Conservation (phyloP, 2,329 filamentous ascomycete species). For the Hymenoscyphus fructigenus region DNA sequence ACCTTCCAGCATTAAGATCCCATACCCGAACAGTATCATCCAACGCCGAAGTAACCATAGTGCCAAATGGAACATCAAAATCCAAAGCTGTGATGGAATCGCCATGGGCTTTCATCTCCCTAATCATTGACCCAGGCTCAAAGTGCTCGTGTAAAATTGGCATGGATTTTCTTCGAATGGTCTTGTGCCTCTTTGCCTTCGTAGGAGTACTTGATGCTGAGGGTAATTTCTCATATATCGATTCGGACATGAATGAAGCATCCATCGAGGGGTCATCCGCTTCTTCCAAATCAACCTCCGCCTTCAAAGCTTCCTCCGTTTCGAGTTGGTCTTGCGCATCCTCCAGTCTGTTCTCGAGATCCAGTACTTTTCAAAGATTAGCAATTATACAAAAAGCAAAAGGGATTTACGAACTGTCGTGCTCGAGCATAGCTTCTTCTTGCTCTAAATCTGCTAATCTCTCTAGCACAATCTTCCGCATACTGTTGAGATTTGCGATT, state of each 20-base stretch:
- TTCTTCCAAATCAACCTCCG: conserved; percentile 53
- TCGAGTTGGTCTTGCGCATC: conserved; percentile 59
- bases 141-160: conserved; percentile 95
- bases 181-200: conserved; percentile 54
- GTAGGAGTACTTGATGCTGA: conserved; percentile 49
- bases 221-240: conserved; percentile 91
- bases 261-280: conserved; percentile 40
- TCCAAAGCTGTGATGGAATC: conserved; percentile 88
- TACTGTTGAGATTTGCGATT: conserved; percentile 86
- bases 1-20: conserved; percentile 92
- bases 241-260: conserved; percentile 90
- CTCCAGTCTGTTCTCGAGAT: conserved; percentile 61
- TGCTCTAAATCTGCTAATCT: conserved; percentile 82
- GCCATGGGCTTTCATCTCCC: conserved; percentile 82
- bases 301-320: conserved; percentile 56
- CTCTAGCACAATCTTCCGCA: conserved; percentile 90
- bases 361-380: conserved; percentile 50
- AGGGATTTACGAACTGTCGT: conserved; percentile 64
- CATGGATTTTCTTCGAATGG: conserved; percentile 76
- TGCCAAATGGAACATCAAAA: conserved; percentile 96
- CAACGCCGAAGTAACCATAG: conserved; percentile 85
- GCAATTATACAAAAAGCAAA: neutral
- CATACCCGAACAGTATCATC: conserved; percentile 95
- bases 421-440: conserved; percentile 86
- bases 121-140: conserved; percentile 82